A percentile compares a stretch with the other conserved stretches of the same genome.
phyloP scores from a whole-genome alignment of 805 yeast species.

The Kodamaea neixiangensis region DNA sequence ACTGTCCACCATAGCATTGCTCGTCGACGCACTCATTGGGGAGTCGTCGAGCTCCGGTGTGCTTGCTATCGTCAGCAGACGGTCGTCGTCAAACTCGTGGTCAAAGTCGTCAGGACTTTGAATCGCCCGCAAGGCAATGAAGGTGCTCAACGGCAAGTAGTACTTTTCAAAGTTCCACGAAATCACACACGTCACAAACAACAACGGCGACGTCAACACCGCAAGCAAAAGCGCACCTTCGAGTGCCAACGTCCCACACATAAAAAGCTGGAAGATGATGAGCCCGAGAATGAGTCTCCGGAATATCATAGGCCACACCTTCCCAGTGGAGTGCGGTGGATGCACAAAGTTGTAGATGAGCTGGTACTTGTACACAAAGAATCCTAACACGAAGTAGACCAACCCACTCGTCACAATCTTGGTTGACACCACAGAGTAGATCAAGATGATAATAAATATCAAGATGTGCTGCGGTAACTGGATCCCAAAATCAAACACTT shows the following conservation, averaged over 20 bases:
- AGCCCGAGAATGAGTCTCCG: slow-evolving; percentile 57
- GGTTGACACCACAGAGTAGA: slow-evolving; percentile 62
- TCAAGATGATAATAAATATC: slow-evolving; percentile 57
- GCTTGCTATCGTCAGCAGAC: slow-evolving; percentile 10
- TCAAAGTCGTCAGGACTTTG: slow-evolving; percentile 44
- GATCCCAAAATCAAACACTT: slow-evolving; percentile 60
- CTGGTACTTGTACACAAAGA: slow-evolving; percentile 63
- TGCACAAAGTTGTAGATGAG: slow-evolving; percentile 61
- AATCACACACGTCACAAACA: slow-evolving; percentile 47
- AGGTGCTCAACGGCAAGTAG: slow-evolving; percentile 54
- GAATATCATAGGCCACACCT: slow-evolving; percentile 66
- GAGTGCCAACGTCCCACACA: slow-evolving; percentile 63
- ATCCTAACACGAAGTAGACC: slow-evolving; percentile 56
- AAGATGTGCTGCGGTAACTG: slow-evolving; percentile 62
- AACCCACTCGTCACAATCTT: slow-evolving; percentile 61
- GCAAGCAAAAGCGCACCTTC: slow-evolving; percentile 57
- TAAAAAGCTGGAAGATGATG: slow-evolving; percentile 57
- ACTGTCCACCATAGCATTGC: background rate
- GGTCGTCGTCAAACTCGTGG: slow-evolving; percentile 43
- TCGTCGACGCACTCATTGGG: slow-evolving; percentile 1
- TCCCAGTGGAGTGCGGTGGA: slow-evolving; percentile 66
- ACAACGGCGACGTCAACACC: slow-evolving; percentile 49
- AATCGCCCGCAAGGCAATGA: slow-evolving; percentile 61
- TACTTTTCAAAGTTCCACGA: slow-evolving; percentile 54
- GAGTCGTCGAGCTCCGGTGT: background rate